phyloP scores from a whole-genome alignment of 257 asterid genomes.

The Solanum clarkiae region DNA sequence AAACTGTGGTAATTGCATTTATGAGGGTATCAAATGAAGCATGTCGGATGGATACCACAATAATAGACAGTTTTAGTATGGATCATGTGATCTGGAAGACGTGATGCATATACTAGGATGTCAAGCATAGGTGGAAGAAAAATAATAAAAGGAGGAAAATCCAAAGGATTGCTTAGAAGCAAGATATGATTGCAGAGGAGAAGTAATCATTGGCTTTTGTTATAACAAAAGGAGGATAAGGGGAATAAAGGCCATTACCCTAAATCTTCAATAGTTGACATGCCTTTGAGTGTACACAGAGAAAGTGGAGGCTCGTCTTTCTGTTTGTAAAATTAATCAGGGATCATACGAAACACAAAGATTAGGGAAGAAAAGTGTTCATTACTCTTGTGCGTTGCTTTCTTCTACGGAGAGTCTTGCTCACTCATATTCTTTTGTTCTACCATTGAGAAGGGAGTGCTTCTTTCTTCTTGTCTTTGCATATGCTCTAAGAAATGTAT shows the following conservation, averaged over 20 bases:
- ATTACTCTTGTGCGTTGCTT: background rate
- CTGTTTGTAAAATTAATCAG: background rate
- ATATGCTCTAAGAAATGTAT: background rate
- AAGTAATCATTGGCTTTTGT: background rate
- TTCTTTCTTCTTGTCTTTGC: background rate
- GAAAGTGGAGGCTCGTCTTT: background rate
- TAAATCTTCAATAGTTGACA: background rate
- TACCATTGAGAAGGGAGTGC: background rate
- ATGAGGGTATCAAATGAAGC: background rate
- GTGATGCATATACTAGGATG: background rate
- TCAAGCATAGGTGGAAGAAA: background rate
- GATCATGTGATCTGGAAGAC: background rate
- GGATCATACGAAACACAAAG: background rate
- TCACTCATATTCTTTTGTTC: background rate
- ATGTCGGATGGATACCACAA: background rate
- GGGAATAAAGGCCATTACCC: background rate
- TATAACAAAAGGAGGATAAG: background rate
- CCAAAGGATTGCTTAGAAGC: background rate
- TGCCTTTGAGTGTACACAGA: background rate
- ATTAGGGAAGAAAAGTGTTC: background rate
- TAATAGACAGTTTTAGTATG: background rate
- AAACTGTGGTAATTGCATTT: background rate
- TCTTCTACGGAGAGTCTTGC: background rate
- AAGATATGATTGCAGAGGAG: background rate
- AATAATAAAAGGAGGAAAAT: background rate